Percentiles rank a stretch among this genome's conserved stretches.
Evolutionary conservation across 148 eudicot species (phyloP).

Genomic region (Camellia lanceoleosa): DNA sequence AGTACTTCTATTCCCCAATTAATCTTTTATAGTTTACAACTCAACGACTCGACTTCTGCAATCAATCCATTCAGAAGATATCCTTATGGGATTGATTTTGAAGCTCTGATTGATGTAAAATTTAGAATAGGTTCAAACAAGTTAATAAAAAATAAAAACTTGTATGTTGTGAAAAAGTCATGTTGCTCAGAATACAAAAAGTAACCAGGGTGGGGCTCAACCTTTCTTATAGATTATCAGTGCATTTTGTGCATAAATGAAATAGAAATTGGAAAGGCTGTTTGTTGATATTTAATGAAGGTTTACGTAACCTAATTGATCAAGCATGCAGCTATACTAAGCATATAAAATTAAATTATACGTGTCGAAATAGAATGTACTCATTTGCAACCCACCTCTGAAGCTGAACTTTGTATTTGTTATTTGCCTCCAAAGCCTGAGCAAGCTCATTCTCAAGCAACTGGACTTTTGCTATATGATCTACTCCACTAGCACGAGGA

Average conservation of each 20-base stretch:
- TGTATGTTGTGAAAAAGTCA: neutral
- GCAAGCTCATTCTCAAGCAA: slow-evolving; percentile 63
- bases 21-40: neutral
- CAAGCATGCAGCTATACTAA: neutral
- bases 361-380: neutral
- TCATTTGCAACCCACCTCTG: slow-evolving; percentile 40
- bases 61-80: neutral
- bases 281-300: neutral
- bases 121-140: neutral
- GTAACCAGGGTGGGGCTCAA: neutral
- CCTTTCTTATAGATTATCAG: neutral
- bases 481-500: slow-evolving; percentile 26
- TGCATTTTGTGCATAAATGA: neutral
- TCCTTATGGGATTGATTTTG: too few relatives aligned
- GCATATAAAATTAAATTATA: neutral
- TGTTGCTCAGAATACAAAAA: neutral
- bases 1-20: neutral
- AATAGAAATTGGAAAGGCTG: neutral
- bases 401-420: slow-evolving; percentile 59
- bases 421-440: slow-evolving; percentile 65
- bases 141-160: neutral
- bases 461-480: slow-evolving; percentile 39
- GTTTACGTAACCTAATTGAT: neutral
- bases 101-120: neutral
- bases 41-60: too few relatives aligned